Percentiles rank a stretch among this genome's conserved stretches.
Evolutionary conservation across 139 green algal species (phyloP).

Genomic region (Coelastrella sp.): DNA sequence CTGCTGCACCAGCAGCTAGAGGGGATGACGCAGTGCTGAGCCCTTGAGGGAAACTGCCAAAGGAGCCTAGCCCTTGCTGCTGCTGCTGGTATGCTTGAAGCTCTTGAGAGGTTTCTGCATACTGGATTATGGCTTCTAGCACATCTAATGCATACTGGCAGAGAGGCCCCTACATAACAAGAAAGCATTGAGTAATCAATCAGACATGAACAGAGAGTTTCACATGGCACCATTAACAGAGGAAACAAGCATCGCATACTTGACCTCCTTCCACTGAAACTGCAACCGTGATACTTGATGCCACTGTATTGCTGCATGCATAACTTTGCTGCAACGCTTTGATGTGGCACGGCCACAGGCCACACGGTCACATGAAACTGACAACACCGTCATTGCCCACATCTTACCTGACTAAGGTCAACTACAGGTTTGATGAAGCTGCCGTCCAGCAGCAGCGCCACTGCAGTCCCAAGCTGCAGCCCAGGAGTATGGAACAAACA

Average conservation of each 20-base stretch:
- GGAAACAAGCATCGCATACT: background rate
- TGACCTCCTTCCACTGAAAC: too few relatives aligned
- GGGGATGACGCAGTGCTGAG: slow-evolving; percentile 23
- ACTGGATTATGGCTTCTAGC: slow-evolving; percentile 31
- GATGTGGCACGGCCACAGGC: too few relatives aligned
- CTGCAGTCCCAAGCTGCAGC: slow-evolving; percentile 46
- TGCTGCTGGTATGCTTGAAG: background rate
- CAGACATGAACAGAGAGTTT: background rate
- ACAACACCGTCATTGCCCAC: too few relatives aligned
- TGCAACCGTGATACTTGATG: too few relatives aligned
- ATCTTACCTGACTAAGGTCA: slow-evolving; percentile 23
- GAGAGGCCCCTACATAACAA: slow-evolving; percentile 8
- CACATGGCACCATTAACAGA: background rate
- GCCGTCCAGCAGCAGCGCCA: slow-evolving; percentile 38
- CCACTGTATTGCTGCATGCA: too few relatives aligned
- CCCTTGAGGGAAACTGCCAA: background rate
- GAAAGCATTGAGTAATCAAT: background rate
- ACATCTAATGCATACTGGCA: slow-evolving; percentile 40
- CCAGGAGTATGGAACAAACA: slow-evolving; percentile 46
- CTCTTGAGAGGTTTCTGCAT: background rate
- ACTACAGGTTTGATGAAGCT: slow-evolving; percentile 45
- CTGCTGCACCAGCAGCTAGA: background rate
- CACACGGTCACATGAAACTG: too few relatives aligned
- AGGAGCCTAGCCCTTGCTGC: background rate
- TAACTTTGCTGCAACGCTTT: too few relatives aligned